A percentile compares a stretch with the other conserved stretches of the same genome.
phyloP scores from a whole-genome alignment of 2,329 filamentous ascomycete species.

The Emmonsiellopsis sp. region DNA sequence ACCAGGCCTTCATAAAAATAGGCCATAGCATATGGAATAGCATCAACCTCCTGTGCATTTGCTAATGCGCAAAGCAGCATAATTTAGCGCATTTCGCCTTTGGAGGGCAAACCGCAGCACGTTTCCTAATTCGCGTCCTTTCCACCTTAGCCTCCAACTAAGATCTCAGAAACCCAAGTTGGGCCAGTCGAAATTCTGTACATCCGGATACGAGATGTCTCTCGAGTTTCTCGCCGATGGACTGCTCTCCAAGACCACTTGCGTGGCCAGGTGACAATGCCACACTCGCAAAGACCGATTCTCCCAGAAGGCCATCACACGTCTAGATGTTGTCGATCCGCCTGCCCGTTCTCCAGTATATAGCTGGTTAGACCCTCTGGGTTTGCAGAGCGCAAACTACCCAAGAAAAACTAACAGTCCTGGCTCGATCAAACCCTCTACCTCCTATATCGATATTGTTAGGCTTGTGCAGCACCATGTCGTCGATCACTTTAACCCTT shows the following conservation, averaged over 20 bases:
- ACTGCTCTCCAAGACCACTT: not conserved
- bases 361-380: not conserved
- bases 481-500: slow-evolving; percentile 7
- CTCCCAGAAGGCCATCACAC: not conserved
- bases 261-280: not conserved
- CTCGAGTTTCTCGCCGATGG: not conserved
- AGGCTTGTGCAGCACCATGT: slow-evolving; percentile 1
- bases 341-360: not conserved
- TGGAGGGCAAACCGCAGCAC: no score
- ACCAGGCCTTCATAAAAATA: not conserved
- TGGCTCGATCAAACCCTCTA: not conserved
- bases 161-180: not conserved
- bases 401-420: not conserved
- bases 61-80: not conserved
- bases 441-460: not conserved
- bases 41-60: not conserved
- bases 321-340: not conserved
- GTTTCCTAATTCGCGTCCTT: not conserved
- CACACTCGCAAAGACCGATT: not conserved
- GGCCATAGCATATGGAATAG: not conserved
- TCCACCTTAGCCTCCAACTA: not conserved
- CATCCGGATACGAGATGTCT: not conserved
- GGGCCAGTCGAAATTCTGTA: not conserved
- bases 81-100: no score
- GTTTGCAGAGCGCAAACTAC: not conserved